phyloP scores from a whole-genome alignment of 2,329 filamentous ascomycete genomes.

The Alternaria solani region DNA sequence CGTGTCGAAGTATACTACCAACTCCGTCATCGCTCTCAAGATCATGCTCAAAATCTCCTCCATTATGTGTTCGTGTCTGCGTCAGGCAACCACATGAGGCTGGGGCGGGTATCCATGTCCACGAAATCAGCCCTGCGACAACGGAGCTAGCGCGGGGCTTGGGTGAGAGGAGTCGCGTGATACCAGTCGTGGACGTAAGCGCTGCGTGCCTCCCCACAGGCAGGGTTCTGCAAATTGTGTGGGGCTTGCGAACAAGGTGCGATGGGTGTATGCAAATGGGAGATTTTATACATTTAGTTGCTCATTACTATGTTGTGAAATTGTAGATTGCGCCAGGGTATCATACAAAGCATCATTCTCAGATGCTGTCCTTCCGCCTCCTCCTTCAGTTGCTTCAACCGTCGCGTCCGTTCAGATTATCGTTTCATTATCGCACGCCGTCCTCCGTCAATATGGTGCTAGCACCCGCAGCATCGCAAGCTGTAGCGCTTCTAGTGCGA shows the following conservation, averaged over 20 bases:
- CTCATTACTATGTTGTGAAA: background rate
- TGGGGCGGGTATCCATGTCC: background rate
- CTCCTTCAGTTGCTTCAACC: background rate
- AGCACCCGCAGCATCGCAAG: background rate
- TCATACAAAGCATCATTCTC: background rate
- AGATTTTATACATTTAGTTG: background rate
- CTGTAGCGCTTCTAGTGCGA: background rate
- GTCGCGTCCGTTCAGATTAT: background rate
- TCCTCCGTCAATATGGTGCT: too few relatives aligned
- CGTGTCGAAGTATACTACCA: fast-evolving
- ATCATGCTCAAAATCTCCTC: fast-evolving
- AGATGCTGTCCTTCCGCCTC: background rate
- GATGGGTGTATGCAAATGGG: background rate
- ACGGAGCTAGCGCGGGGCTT: background rate
- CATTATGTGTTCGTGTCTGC: background rate
- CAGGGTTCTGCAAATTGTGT: background rate
- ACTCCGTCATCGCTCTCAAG: fast-evolving
- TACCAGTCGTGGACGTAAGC: background rate
- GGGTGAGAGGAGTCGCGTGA: background rate
- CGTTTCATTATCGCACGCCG: background rate
- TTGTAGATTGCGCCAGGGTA: background rate
- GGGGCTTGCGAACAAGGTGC: background rate
- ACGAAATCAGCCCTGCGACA: background rate
- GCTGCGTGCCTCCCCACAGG: too few relatives aligned
- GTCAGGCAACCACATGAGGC: background rate